Base-by-base conservation (phyloP, 1,284 basidiomycete species). In the Wolfiporia cocos region DNA sequence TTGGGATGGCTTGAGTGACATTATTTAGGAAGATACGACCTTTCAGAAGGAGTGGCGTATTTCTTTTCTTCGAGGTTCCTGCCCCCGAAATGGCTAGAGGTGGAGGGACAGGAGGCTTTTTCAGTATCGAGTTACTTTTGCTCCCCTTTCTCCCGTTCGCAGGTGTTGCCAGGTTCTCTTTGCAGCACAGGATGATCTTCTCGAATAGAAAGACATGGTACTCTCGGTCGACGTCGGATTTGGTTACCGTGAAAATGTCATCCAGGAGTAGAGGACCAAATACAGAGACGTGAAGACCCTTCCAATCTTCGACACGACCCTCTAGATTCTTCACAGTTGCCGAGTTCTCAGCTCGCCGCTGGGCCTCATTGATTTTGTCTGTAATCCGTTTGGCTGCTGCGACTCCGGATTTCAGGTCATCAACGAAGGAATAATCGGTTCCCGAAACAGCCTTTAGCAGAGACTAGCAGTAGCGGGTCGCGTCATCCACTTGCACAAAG, bases 171-270 rank as follows among this genome's bases (percentile, higher is more conserved):
- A 70, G 60, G 5, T 78, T 79, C 65, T 85, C 96, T 65, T 99
- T 99, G 74, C 96, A 99, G 67, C 96, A 99, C 12, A 99, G 76
- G 55, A 99, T 90, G 65, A 99, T 99, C 69, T 93, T 92, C 67
- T 99, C 93, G 54, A 99, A 99, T 26, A 99, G 73, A 73, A 98
- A 99, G 44, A 99, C 94, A 57, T 96, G 92, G 59, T 99, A 99
- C 62, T 99, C 96, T 52, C 95, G 78, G 62, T 98, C 93, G 53
- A 93, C 90, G 49, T 96, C 93, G 48, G 86, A 90, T 68, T 99
- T 99, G 53, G 90, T 93, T 41, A 99, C 96, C 49, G 86, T 82
- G 65, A 99, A 99, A 46, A 92, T 78, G 62, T 98, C 95, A 59
- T 97, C 92, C 18, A 98, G 79, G 28, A 95, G 74, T 35, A 99